These are phyloP conservation scores for Marvania coccoides DNA, from an alignment of 139 green algal species.

Conservation along the genomic window DNA sequence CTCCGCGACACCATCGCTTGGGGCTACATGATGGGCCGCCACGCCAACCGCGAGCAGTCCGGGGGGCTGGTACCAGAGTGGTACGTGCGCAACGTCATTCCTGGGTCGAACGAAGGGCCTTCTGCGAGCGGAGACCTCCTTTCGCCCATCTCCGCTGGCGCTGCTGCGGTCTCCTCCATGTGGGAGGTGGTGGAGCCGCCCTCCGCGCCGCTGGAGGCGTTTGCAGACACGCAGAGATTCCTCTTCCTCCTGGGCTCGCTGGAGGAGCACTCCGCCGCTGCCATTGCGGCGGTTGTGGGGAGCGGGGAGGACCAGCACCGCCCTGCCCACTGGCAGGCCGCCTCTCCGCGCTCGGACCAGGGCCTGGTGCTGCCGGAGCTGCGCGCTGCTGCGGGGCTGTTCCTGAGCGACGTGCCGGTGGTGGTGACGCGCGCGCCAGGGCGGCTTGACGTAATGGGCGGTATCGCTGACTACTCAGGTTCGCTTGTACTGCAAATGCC, in stretches of 20 bases:
- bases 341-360: not conserved
- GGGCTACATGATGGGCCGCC: slow-evolving; percentile 53
- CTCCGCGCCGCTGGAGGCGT: slow-evolving; percentile 1
- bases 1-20: slow-evolving; percentile 52
- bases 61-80: slow-evolving; percentile 60
- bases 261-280: not conserved
- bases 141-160: not conserved
- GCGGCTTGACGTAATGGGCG: slow-evolving; percentile 93
- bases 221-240: slow-evolving; percentile 36
- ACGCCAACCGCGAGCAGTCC: slow-evolving; percentile 1
- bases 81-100: slow-evolving; percentile 19
- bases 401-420: slow-evolving; percentile 36
- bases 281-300: no score
- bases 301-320: not conserved
- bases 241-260: slow-evolving; percentile 31
- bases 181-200: not conserved
- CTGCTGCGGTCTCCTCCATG: no score
- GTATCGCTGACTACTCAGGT: slow-evolving; percentile 94
- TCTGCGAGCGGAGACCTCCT: not conserved
- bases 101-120: not conserved
- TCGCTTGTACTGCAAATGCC: slow-evolving; percentile 86
- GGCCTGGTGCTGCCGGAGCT: slow-evolving; percentile 31
- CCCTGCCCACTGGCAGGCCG: not conserved
- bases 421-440: slow-evolving; percentile 77
- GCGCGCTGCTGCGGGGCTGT: slow-evolving; percentile 43